A percentile compares a stretch with the other conserved stretches of the same genome.
phyloP scores from a whole-genome alignment of 441 rosid genomes.

The Gossypium schwendimanii region DNA sequence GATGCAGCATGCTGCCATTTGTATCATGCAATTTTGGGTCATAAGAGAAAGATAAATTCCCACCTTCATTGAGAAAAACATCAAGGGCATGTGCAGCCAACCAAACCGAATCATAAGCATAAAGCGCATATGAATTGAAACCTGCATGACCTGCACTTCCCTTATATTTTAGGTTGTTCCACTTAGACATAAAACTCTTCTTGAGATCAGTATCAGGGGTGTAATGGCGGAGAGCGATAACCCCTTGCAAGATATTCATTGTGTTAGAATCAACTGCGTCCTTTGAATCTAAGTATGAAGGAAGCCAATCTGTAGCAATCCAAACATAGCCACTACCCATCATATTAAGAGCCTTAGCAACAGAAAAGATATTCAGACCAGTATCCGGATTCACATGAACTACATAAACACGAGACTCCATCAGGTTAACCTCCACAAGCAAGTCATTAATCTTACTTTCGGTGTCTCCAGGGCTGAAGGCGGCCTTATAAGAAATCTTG shows the following conservation, averaged over 20 bases:
- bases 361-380: constrained; percentile 58
- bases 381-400: constrained; percentile 86
- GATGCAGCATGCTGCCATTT: constrained; percentile 45
- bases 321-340: constrained; percentile 69
- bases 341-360: constrained; percentile 70
- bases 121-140: constrained; percentile 71
- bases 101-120: constrained; percentile 93
- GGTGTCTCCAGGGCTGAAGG: constrained; percentile 52
- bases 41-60: constrained; percentile 51
- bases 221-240: constrained; percentile 76
- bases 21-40: constrained; percentile 49
- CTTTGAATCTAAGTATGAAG: constrained; percentile 58
- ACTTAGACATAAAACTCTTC: constrained; percentile 39
- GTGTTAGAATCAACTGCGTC: constrained; percentile 31
- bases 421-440: constrained; percentile 48
- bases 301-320: constrained; percentile 96
- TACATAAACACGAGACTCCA: constrained; percentile 84
- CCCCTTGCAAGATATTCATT: constrained; percentile 78
- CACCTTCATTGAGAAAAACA: constrained; percentile 45
- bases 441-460: constrained; percentile 39
- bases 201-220: constrained; percentile 55
- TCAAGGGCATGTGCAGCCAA: constrained; percentile 81
- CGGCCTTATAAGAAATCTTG: constrained; percentile 67
- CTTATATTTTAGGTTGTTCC: constrained; percentile 45
- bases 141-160: constrained; percentile 27